These are phyloP conservation scores for Sindora glabra DNA, from an alignment of 306 rosid species.

Conservation along the genomic window DNA sequence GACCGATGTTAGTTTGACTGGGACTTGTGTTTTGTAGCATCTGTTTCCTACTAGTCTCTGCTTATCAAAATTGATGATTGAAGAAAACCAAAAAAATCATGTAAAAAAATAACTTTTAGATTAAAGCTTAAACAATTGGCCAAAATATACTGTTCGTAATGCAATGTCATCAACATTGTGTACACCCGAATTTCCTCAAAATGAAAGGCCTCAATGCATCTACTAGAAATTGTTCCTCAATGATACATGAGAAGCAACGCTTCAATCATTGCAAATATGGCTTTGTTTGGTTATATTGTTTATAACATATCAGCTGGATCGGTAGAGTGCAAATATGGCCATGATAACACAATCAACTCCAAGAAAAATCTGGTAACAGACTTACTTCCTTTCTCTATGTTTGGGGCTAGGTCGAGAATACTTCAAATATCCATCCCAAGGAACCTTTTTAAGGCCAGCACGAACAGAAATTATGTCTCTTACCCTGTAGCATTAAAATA, in stretches of 20 bases:
- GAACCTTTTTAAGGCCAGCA: slow-evolving; percentile 79
- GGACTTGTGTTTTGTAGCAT: no score
- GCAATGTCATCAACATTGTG: neutral
- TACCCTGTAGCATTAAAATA: slow-evolving; percentile 40
- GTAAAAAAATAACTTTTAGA: neutral
- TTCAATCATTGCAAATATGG: neutral
- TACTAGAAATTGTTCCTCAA: neutral
- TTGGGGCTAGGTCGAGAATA: slow-evolving; percentile 82
- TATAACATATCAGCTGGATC: neutral
- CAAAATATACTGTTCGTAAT: neutral
- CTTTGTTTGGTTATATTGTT: neutral
- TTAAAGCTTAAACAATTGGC: neutral
- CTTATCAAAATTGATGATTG: no score
- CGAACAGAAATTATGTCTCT: slow-evolving; percentile 64
- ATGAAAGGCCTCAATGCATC: neutral
- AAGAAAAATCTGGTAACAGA: neutral
- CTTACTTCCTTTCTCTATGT: slow-evolving; percentile 61
- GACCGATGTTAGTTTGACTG: no score
- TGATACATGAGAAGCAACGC: neutral
- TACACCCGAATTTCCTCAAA: neutral
- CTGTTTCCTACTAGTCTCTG: no score
- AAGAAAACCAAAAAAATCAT: neutral
- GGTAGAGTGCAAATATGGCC: neutral
- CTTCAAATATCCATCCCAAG: slow-evolving; percentile 91
- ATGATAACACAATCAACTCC: neutral